Evolutionary conservation across 208 protist genomes (phyloP).

Genomic region (Leishmania tarentolae): DNA sequence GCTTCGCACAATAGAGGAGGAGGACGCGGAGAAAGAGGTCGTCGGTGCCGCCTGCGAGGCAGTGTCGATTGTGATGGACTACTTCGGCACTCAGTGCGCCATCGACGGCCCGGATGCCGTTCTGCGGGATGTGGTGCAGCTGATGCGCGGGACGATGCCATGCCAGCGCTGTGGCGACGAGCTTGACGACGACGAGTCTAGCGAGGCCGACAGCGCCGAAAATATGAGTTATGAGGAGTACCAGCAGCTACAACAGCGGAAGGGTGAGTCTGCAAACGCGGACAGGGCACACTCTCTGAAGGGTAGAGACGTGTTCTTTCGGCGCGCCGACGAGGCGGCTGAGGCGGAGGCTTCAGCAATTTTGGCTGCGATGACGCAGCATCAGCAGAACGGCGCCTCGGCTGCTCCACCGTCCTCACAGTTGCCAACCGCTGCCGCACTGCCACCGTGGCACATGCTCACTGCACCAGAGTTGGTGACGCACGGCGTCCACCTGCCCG

Average conservation of each 20-base stretch:
- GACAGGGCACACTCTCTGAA: slow-evolving; percentile 6
- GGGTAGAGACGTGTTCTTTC: slow-evolving; percentile 28
- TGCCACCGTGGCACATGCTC: slow-evolving; percentile 38
- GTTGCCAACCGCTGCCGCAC: slow-evolving; percentile 23
- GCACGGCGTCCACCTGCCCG: slow-evolving; percentile 31
- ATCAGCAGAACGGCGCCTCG: slow-evolving; percentile 22
- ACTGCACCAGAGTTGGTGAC: slow-evolving; percentile 34
- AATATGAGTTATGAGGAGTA: slow-evolving; percentile 28
- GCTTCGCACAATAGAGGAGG: slow-evolving; percentile 49
- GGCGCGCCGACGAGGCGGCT: slow-evolving; percentile 23
- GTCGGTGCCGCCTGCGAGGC: slow-evolving; percentile 78
- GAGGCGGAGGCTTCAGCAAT: slow-evolving; percentile 32
- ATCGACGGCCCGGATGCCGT: slow-evolving; percentile 48
- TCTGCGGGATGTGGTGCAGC: slow-evolving; percentile 41
- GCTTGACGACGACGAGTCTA: slow-evolving; percentile 42
- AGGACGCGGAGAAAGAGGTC: slow-evolving; percentile 75
- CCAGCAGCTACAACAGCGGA: slow-evolving; percentile 11
- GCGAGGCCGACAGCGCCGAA: slow-evolving; percentile 24
- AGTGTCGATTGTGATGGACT: slow-evolving; percentile 56
- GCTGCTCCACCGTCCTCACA: slow-evolving; percentile 11
- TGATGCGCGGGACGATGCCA: slow-evolving; percentile 56
- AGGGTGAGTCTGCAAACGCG: background rate
- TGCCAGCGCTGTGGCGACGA: slow-evolving; percentile 54
- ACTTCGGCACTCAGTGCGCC: slow-evolving; percentile 72
- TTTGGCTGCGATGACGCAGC: slow-evolving; percentile 33